Percentiles rank a stretch among this genome's conserved stretches.
These are phyloP conservation scores for Bifiguratus adelaidae DNA, from an alignment of 192 early-diverging fungal species.

Conservation along the genomic window DNA sequence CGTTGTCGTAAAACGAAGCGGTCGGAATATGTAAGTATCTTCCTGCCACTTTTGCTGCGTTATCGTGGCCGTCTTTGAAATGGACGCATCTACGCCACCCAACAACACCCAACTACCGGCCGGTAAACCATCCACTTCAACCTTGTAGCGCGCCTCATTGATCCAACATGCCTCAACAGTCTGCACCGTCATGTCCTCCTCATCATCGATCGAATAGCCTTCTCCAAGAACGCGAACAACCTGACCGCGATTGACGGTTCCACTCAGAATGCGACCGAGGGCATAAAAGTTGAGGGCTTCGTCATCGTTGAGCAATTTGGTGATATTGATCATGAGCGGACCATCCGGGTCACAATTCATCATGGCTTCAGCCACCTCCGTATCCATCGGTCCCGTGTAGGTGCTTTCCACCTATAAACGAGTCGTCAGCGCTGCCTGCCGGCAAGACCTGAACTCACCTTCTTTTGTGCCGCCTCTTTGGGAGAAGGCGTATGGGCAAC, in stretches of 20 bases:
- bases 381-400: conserved; percentile 54
- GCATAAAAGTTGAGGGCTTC: conserved; percentile 82
- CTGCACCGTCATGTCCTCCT: conserved; percentile 91
- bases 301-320: conserved; percentile 82
- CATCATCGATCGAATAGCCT: conserved; percentile 83
- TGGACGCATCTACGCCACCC: conserved; percentile 84
- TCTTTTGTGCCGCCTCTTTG: conserved; percentile 53
- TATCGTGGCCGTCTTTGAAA: conserved; percentile 93
- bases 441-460: too few relatives aligned
- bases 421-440: too few relatives aligned
- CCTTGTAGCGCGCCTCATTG: conserved; percentile 76
- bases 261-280: conserved; percentile 92
- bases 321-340: conserved; percentile 86
- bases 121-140: conserved; percentile 65
- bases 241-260: conserved; percentile 67
- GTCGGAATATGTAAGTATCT: conserved; percentile 74
- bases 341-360: conserved; percentile 73
- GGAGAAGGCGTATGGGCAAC: conserved; percentile 73
- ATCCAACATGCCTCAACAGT: conserved; percentile 62
- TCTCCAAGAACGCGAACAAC: conserved; percentile 87
- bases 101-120: conserved; percentile 91
- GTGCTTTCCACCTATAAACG: conserved; percentile 30
- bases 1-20: conserved; percentile 69
- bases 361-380: conserved; percentile 57
- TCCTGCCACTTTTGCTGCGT: conserved; percentile 55